Base-by-base conservation (phyloP, 305 asterid genomes). In the Fraxinus velutina region DNA sequence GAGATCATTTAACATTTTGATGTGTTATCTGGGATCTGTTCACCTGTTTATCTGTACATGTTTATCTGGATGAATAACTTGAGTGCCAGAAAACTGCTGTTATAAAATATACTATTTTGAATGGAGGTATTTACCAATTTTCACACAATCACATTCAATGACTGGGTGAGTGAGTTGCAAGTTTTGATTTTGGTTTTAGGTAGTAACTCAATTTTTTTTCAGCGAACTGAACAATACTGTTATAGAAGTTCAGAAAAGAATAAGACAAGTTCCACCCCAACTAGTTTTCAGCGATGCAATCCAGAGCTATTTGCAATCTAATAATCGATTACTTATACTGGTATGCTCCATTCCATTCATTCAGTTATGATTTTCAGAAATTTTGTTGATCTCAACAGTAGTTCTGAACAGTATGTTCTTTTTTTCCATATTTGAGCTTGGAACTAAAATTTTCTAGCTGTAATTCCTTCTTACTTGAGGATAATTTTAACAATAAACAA, bases 171-270 rank as follows among this genome's bases (percentile, higher is more conserved):
- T 29, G 75, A 70, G 39, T 70, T 70, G 12, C 19, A 70, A 70
- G 39, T 12, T 70, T 4, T 5, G 19, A 27, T 70, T 29, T 70
- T 70, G 21, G 12, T 70, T 27, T 70, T 29, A 70, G 75, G 39
- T 27, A 70, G 29, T 70, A 4, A 66, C 36, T 24, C 34, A 12
- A 12, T 30, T 30, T 27, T 4, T 77, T 85, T 88, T 92, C 97
- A 96, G 99, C 79, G 98, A 96, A 87, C 90, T 96, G 83, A 94
- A 96, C 82, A 98, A 93, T 83, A 94, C 99, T 76, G 97, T 93
- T 83, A 89, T 96, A 70, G 98, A 94, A 86, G 98, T 98, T 72
- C 97, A 94, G 82, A 93, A 89, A 88, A 89, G 99, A 86, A 93
- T 90, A 81, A 92, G 92, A 86, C 89, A 86, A 86, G 89, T 62